Percentiles rank a stretch among this genome's conserved stretches.
These are phyloP conservation scores for Planoprotostelium fungivorum DNA, from an alignment of 78 protist genomes.

Conservation along the genomic window DNA sequence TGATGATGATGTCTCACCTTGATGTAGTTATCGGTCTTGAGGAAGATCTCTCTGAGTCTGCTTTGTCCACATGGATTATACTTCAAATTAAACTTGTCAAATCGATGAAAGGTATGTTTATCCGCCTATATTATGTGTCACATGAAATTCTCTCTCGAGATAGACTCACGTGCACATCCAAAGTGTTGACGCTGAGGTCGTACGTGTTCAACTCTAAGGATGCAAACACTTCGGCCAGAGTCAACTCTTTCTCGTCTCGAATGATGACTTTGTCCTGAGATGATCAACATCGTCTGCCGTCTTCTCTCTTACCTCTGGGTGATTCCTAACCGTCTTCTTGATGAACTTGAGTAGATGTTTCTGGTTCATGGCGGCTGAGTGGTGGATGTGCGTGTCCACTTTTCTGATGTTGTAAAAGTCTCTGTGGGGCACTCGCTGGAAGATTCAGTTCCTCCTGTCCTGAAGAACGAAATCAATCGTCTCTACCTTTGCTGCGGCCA, in stretches of 20 bases:
- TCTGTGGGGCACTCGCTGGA: constrained; percentile 75
- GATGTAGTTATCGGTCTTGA: constrained; percentile 93
- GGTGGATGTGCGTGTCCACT: constrained; percentile 98
- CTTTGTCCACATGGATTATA: constrained; percentile 88
- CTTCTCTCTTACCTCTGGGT: constrained; percentile 30
- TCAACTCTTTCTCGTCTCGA: constrained; percentile 75
- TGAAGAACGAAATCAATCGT: background rate
- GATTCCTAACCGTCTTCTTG: constrained; percentile 62
- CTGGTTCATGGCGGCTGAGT: constrained; percentile 88
- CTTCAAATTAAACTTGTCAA: constrained; percentile 91
- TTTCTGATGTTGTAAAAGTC: constrained; percentile 94
- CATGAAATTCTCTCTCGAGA: no score
- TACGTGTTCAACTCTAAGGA: constrained; percentile 49
- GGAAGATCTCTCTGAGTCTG: constrained; percentile 88
- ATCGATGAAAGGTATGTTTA: constrained; percentile 77
- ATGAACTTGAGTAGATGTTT: constrained; percentile 95
- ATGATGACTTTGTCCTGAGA: constrained; percentile 43
- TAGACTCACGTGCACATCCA: constrained; percentile 87
- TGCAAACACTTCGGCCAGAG: constrained; percentile 79
- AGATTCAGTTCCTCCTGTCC: no score
- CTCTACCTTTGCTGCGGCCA: constrained; percentile 38
- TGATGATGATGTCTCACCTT: background rate
- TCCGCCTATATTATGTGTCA: constrained; percentile 46
- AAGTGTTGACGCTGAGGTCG: constrained; percentile 85
- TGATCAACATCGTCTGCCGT: constrained; percentile 1